These are phyloP conservation scores for Vigna unguiculata DNA, from an alignment of 306 rosid genomes.

Conservation along the genomic window DNA sequence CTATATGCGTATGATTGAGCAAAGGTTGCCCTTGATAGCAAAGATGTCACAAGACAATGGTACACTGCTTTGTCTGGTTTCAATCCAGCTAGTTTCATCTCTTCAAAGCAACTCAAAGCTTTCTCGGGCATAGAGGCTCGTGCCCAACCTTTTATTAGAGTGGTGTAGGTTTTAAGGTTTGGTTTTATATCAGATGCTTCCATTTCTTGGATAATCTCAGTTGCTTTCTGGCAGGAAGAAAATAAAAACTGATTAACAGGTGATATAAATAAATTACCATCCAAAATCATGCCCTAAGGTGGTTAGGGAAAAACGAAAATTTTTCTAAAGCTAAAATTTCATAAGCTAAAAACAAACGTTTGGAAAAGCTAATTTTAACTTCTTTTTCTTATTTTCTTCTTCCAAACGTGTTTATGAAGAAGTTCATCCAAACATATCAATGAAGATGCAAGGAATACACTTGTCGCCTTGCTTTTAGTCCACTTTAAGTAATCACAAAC, in stretches of 20 bases:
- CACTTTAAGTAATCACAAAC: neutral
- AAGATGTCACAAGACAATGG: slow-evolving; percentile 95
- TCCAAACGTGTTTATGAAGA: neutral
- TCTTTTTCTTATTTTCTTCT: no score
- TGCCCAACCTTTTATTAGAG: slow-evolving; percentile 92
- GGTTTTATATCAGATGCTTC: slow-evolving; percentile 79
- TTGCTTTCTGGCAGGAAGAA: slow-evolving; percentile 68
- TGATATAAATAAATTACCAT: slow-evolving; percentile 33
- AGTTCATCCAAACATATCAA: neutral
- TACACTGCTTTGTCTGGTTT: slow-evolving; percentile 94
- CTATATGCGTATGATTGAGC: slow-evolving; percentile 75
- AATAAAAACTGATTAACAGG: slow-evolving; percentile 15
- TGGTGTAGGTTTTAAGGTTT: slow-evolving; percentile 88
- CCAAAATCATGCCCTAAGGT: slow-evolving; percentile 15
- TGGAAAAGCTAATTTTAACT: no score
- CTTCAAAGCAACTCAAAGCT: slow-evolving; percentile 81
- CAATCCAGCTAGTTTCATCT: slow-evolving; percentile 83
- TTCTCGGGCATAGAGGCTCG: slow-evolving; percentile 95
- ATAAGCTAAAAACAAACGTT: no score
- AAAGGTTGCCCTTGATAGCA: slow-evolving; percentile 87
- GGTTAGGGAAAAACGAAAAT: neutral
- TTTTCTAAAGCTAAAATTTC: no score
- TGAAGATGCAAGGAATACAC: slow-evolving; percentile 7
- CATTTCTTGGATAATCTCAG: slow-evolving; percentile 76
- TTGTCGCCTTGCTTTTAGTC: neutral